These are phyloP conservation scores for Diaporthe sp. DNA, from an alignment of 2,329 filamentous ascomycete genomes.

Conservation along the genomic window DNA sequence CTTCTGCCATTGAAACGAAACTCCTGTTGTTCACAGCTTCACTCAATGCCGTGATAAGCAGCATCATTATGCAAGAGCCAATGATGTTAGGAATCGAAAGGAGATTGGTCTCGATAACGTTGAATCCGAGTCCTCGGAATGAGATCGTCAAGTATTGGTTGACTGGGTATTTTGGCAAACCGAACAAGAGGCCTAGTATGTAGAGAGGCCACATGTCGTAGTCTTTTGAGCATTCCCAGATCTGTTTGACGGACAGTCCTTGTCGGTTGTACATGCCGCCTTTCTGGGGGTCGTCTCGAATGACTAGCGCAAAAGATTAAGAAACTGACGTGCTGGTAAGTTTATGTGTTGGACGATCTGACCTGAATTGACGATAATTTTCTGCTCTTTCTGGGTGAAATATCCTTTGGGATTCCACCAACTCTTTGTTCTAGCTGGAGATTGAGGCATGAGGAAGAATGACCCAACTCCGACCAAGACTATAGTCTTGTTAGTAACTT, in stretches of 20 bases:
- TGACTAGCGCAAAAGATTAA: constrained; percentile 46
- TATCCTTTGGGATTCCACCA: constrained; percentile 33
- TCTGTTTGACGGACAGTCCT: constrained; percentile 53
- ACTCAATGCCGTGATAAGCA: constrained; percentile 59
- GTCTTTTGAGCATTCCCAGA: constrained; percentile 24
- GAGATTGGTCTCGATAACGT: constrained; percentile 65
- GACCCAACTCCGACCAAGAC: constrained; percentile 24
- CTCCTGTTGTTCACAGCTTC: constrained; percentile 57
- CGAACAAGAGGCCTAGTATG: constrained; percentile 58
- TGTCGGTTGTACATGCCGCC: constrained; percentile 68
- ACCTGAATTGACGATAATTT: constrained; percentile 64
- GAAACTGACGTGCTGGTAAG: not conserved
- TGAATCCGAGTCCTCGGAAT: constrained; percentile 61
- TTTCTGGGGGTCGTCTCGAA: constrained; percentile 66
- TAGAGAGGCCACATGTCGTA: constrained; percentile 69
- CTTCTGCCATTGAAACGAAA: constrained; percentile 56
- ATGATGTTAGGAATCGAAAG: constrained; percentile 60
- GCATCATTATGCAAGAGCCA: constrained; percentile 48
- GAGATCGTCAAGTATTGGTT: constrained; percentile 64
- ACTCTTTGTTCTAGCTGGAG: constrained; percentile 31
- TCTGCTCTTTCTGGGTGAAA: constrained; percentile 54
- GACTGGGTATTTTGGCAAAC: constrained; percentile 59
- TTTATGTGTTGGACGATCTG: not conserved
- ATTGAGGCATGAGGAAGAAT: constrained; percentile 31
- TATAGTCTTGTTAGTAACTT: constrained; percentile 57